These are phyloP conservation scores for Aspergillus sergii DNA, from an alignment of 2,329 filamentous ascomycete genomes.

Conservation along the genomic window DNA sequence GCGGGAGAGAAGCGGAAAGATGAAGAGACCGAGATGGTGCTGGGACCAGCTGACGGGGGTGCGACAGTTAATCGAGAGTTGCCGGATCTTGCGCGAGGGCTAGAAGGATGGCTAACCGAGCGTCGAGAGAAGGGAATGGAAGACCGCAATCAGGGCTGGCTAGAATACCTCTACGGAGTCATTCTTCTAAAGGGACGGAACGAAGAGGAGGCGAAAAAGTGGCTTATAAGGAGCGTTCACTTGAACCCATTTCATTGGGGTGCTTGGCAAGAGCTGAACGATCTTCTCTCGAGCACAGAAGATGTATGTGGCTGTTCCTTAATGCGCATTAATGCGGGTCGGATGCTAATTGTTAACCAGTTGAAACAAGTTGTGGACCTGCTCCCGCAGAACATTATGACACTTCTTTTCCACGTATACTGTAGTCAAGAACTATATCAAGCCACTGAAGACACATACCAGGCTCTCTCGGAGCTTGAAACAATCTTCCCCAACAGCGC, in stretches of 20 bases:
- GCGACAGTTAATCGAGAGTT: slow-evolving; percentile 85
- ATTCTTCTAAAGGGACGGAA: slow-evolving; percentile 89
- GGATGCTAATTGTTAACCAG: slow-evolving; percentile 46
- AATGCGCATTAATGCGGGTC: background rate
- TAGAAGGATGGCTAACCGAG: slow-evolving; percentile 80
- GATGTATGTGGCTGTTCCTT: slow-evolving; percentile 61
- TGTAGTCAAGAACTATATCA: slow-evolving; percentile 91
- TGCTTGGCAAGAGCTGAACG: slow-evolving; percentile 90
- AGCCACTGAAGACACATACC: slow-evolving; percentile 73
- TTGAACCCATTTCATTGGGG: slow-evolving; percentile 96
- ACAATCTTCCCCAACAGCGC: slow-evolving; percentile 83
- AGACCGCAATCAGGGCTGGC: slow-evolving; percentile 78
- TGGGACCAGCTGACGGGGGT: slow-evolving; percentile 88
- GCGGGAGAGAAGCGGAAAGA: slow-evolving; percentile 95
- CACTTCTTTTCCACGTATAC: slow-evolving; percentile 90
- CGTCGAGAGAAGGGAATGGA: slow-evolving; percentile 63
- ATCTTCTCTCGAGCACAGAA: slow-evolving; percentile 75
- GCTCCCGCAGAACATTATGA: slow-evolving; percentile 87
- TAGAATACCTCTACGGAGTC: slow-evolving; percentile 83
- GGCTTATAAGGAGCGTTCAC: slow-evolving; percentile 85
- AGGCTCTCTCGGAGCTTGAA: slow-evolving; percentile 75
- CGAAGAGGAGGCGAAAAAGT: slow-evolving; percentile 79
- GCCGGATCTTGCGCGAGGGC: slow-evolving; percentile 69
- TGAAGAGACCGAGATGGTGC: slow-evolving; percentile 95
- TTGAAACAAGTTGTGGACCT: slow-evolving; percentile 70